Percentiles rank a stretch among this genome's conserved stretches.
Conservation (phyloP, 2,329 filamentous ascomycete species). For the Aspergillus oerlinghausenensis region DNA sequence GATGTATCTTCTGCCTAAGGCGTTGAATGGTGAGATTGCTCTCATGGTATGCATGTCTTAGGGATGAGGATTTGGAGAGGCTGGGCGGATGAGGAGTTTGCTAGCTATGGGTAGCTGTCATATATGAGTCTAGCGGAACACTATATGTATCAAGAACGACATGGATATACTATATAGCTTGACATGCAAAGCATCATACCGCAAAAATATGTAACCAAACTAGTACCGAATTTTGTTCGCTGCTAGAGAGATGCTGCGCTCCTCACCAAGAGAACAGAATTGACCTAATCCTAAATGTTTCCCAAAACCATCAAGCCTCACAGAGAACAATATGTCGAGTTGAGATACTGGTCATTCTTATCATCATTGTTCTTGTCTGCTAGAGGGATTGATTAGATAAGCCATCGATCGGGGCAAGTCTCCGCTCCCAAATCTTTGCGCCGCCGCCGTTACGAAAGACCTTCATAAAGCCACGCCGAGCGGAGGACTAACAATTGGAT, state of each 20-base stretch:
- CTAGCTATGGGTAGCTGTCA: conserved; percentile 30
- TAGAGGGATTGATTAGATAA: conserved; percentile 26
- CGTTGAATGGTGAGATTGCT: conserved; percentile 41
- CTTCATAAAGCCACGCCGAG: conserved; percentile 1
- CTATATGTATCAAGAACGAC: not conserved
- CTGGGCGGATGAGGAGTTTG: conserved; percentile 43
- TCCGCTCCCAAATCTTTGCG: conserved; percentile 20
- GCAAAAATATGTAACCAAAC: not conserved
- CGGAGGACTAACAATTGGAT: conserved; percentile 6
- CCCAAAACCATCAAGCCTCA: not conserved
- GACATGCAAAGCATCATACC: not conserved
- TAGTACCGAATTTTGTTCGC: too few species aligned
- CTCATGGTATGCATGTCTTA: conserved; percentile 45
- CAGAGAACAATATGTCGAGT: not conserved
- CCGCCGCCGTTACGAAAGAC: conserved; percentile 7
- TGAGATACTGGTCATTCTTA: not conserved
- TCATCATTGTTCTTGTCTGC: not conserved
- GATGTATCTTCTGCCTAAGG: conserved; percentile 48
- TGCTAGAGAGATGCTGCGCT: not conserved
- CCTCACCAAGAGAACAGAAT: not conserved
- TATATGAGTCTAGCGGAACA: not conserved
- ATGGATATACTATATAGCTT: not conserved
- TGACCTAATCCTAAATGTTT: not conserved
- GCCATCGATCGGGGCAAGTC: conserved; percentile 14
- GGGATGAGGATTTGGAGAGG: conserved; percentile 45